Evolutionary conservation across 2,329 filamentous ascomycete species (phyloP).

Genomic region (Talaromyces sp.): DNA sequence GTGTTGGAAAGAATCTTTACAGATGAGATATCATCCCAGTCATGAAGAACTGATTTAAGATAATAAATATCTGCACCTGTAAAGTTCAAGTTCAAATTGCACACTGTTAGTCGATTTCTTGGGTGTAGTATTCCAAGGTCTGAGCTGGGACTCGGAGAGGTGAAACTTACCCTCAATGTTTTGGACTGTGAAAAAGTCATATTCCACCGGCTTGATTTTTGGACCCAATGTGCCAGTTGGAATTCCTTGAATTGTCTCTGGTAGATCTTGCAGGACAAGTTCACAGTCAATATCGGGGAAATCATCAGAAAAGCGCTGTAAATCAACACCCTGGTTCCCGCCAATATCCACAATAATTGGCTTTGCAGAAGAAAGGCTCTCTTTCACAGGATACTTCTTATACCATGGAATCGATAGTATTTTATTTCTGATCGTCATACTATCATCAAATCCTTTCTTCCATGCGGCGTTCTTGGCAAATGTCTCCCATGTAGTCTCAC

Average conservation of each 20-base stretch:
- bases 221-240: background rate
- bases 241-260: background rate
- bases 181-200: constrained; percentile 1
- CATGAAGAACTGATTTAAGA: constrained; percentile 1
- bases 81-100: no score
- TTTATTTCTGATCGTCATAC: background rate
- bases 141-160: no score
- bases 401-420: background rate
- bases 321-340: background rate
- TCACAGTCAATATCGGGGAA: background rate
- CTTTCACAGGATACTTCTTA: constrained; percentile 2
- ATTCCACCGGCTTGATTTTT: background rate
- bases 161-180: background rate
- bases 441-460: constrained; percentile 2
- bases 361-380: background rate
- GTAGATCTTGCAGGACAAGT: background rate
- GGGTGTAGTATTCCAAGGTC: no score
- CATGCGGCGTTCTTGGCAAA: background rate
- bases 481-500: constrained; percentile 3
- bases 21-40: constrained; percentile 1
- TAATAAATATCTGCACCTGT: constrained; percentile 3
- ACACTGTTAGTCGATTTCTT: no score
- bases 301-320: background rate
- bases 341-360: background rate
- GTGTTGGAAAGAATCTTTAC: constrained; percentile 3